phyloP scores from a whole-genome alignment of 306 rosid species.

The Erythrophleum fordii region DNA sequence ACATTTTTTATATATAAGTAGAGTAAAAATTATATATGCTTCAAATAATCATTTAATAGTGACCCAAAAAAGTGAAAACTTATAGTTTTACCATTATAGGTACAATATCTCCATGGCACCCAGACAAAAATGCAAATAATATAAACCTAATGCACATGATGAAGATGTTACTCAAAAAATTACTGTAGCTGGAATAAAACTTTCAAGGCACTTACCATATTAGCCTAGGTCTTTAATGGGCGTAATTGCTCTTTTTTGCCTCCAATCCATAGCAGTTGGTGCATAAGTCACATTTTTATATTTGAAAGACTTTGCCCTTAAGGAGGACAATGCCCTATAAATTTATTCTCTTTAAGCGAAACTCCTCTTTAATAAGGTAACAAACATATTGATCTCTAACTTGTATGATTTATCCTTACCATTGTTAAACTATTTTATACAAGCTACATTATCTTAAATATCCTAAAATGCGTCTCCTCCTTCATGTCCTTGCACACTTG shows the following conservation, averaged over 20 bases:
- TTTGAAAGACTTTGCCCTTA: conserved; percentile 18
- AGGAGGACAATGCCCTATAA: conserved; percentile 27
- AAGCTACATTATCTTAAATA: conserved; percentile 35
- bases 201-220: no score
- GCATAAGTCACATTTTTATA: conserved; percentile 22
- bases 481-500: not conserved
- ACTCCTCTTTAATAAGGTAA: conserved; percentile 41
- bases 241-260: conserved; percentile 36
- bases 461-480: conserved; percentile 31
- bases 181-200: no score
- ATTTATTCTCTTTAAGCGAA: conserved; percentile 25
- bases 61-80: no score
- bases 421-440: not conserved
- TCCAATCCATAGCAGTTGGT: conserved; percentile 37
- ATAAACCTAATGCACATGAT: no score
- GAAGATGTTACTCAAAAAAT: no score
- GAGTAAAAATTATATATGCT: no score
- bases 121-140: no score
- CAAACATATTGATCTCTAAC: conserved; percentile 36
- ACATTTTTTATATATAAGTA: no score
- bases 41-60: no score
- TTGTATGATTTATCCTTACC: conserved; percentile 31
- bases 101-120: no score
- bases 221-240: conserved; percentile 43
- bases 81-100: no score